Conservation (phyloP, 352 stramenopile genomes). For the Pythium chondricola region DNA sequence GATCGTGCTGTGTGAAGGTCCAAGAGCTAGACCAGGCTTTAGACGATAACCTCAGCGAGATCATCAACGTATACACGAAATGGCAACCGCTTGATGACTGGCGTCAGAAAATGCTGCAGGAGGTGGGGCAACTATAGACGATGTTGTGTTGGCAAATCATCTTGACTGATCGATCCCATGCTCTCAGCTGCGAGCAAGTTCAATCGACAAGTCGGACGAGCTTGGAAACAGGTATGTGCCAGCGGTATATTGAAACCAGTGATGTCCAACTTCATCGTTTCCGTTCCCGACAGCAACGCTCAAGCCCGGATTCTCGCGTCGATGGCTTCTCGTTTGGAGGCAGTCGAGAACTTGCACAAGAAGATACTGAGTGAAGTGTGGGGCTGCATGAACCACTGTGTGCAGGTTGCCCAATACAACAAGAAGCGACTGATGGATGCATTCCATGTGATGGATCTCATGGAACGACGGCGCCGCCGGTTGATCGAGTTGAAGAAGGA, state of each 20-base stretch:
- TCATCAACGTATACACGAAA: slow-evolving; percentile 57
- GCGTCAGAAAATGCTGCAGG: slow-evolving; percentile 75
- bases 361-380: slow-evolving; percentile 73
- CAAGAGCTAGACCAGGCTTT: slow-evolving; percentile 32
- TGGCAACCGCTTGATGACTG: slow-evolving; percentile 76
- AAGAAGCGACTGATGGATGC: slow-evolving; percentile 56
- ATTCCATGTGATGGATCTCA: slow-evolving; percentile 71
- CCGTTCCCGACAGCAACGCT: slow-evolving; percentile 56
- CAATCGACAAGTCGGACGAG: slow-evolving; percentile 63
- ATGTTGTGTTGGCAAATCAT: neutral
- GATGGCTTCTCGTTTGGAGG: slow-evolving; percentile 56
- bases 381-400: slow-evolving; percentile 77
- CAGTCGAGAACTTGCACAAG: slow-evolving; percentile 47
- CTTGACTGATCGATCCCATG: too few relatives aligned
- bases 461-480: slow-evolving; percentile 55
- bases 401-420: slow-evolving; percentile 76
- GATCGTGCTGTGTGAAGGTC: slow-evolving; percentile 20
- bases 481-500: slow-evolving; percentile 50
- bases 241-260: too few relatives aligned
- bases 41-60: slow-evolving; percentile 39
- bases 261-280: too few relatives aligned
- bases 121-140: slow-evolving; percentile 31
- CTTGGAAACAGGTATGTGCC: slow-evolving; percentile 49
- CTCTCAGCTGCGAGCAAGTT: slow-evolving; percentile 52
- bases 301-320: slow-evolving; percentile 62